Evolutionary conservation across 2,329 filamentous ascomycete species (phyloP).

Genomic region (Magnaporthiopsis rhizophila): DNA sequence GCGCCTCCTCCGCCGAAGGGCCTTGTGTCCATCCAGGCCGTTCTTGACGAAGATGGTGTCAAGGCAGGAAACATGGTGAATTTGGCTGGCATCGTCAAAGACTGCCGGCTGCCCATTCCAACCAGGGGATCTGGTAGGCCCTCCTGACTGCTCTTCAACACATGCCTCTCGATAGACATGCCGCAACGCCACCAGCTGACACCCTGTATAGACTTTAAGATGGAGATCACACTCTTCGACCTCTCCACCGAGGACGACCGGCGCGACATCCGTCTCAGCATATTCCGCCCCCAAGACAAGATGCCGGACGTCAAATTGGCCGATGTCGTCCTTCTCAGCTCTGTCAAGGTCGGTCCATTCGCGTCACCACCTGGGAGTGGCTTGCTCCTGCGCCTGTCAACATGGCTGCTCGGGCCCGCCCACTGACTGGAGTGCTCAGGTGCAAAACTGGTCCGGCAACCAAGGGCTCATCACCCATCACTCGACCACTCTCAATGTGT

Average conservation of each 20-base stretch:
- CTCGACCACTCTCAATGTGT: conserved; percentile 36
- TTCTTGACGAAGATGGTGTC: conserved; percentile 31
- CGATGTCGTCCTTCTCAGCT: conserved; percentile 58
- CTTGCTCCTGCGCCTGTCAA: background rate
- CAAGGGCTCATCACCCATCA: conserved; percentile 37
- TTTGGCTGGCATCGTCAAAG: conserved; percentile 64
- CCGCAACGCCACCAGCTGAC: conserved; percentile 10
- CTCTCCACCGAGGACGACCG: conserved; percentile 37
- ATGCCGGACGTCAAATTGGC: conserved; percentile 42
- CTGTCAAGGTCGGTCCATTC: conserved; percentile 40
- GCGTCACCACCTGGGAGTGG: background rate
- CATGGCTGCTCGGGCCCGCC: background rate
- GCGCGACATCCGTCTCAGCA: conserved; percentile 39
- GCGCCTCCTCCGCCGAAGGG: conserved; percentile 24
- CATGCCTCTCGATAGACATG: too few species aligned
- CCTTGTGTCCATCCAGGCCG: conserved; percentile 32
- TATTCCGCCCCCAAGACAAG: conserved; percentile 47
- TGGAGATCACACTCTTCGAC: conserved; percentile 54
- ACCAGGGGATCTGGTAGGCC: conserved; percentile 43
- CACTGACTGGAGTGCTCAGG: conserved; percentile 21
- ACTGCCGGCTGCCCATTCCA: conserved; percentile 45
- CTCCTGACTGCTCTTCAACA: background rate
- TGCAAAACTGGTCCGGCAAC: conserved; percentile 28
- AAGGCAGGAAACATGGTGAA: conserved; percentile 32
- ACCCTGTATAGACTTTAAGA: conserved; percentile 45